phyloP scores from a whole-genome alignment of 2,329 filamentous ascomycete species.

The Colletotrichum spinosum region DNA sequence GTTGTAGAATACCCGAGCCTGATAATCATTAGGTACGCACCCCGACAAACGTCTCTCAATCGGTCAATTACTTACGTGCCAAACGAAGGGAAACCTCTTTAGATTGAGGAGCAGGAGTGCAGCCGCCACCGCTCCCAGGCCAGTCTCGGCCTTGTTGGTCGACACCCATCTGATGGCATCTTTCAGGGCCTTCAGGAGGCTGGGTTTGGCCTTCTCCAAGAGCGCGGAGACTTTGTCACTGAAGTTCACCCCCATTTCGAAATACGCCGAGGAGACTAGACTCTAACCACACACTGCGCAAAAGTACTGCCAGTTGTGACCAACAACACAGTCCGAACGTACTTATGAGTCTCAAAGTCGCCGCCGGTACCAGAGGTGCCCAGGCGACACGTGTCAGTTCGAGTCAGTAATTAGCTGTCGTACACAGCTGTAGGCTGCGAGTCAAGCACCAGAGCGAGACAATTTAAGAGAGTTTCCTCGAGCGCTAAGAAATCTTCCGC shows the following conservation, averaged over 20 bases:
- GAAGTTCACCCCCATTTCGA: constrained; percentile 1
- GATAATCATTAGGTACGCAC: neutral
- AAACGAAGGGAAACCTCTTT: constrained; percentile 22
- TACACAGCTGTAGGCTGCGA: no score
- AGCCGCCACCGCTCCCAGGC: constrained; percentile 8
- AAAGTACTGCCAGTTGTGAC: no score
- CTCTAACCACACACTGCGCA: no score
- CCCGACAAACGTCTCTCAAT: neutral
- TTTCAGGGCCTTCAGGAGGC: constrained; percentile 1
- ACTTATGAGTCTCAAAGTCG: no score
- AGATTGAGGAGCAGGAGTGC: constrained; percentile 10
- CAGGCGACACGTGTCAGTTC: no score
- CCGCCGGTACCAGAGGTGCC: no score
- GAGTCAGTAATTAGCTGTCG: no score
- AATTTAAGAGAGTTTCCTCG: no score
- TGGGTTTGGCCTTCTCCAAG: constrained; percentile 6
- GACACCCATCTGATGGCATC: neutral
- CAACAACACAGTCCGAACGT: no score
- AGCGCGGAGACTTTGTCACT: constrained; percentile 1
- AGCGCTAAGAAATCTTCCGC: no score
- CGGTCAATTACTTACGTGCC: constrained; percentile 14
- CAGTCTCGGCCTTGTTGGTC: constrained; percentile 3
- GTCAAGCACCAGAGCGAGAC: no score
- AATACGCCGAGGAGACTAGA: no score
- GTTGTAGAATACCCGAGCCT: constrained; percentile 50